These are phyloP conservation scores for Ceratocystis albifundus DNA, from an alignment of 2,329 filamentous ascomycete genomes.

Conservation along the genomic window DNA sequence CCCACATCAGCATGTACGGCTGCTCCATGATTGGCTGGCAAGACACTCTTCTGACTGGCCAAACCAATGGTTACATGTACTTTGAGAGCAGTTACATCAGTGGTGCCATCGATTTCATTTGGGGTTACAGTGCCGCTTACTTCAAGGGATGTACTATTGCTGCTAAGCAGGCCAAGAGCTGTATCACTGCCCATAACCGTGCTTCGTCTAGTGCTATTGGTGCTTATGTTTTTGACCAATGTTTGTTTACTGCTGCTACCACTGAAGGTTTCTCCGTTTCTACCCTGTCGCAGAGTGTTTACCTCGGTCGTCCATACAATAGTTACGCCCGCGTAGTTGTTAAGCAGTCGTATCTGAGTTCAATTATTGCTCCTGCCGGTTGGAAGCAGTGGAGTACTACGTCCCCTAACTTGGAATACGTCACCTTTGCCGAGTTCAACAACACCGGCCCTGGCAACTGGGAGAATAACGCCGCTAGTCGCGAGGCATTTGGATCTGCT, in stretches of 20 bases:
- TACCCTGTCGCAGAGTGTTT: slow-evolving; percentile 25
- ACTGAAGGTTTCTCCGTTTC: slow-evolving; percentile 12
- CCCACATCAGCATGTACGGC: slow-evolving; percentile 30
- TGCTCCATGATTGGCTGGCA: slow-evolving; percentile 38
- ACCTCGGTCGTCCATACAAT: slow-evolving; percentile 40
- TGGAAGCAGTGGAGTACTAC: slow-evolving; percentile 46
- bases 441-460: slow-evolving; percentile 44
- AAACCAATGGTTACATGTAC: slow-evolving; percentile 36
- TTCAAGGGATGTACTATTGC: slow-evolving; percentile 32
- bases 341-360: slow-evolving; percentile 39
- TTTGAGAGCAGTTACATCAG: slow-evolving; percentile 36
- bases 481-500: slow-evolving; percentile 25
- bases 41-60: slow-evolving; percentile 37
- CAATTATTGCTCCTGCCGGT: slow-evolving; percentile 47
- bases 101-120: slow-evolving; percentile 37
- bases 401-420: slow-evolving; percentile 38
- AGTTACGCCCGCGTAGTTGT: slow-evolving; percentile 39
- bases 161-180: slow-evolving; percentile 28
- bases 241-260: slow-evolving; percentile 27
- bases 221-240: slow-evolving; percentile 31
- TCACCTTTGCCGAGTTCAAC: slow-evolving; percentile 47
- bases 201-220: slow-evolving; percentile 31
- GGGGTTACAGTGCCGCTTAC: slow-evolving; percentile 31
- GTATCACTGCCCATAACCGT: slow-evolving; percentile 32
- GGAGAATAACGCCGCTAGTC: slow-evolving; percentile 41